phyloP scores from a whole-genome alignment of 208 protist genomes.

The Endotrypanum monterogeii region DNA sequence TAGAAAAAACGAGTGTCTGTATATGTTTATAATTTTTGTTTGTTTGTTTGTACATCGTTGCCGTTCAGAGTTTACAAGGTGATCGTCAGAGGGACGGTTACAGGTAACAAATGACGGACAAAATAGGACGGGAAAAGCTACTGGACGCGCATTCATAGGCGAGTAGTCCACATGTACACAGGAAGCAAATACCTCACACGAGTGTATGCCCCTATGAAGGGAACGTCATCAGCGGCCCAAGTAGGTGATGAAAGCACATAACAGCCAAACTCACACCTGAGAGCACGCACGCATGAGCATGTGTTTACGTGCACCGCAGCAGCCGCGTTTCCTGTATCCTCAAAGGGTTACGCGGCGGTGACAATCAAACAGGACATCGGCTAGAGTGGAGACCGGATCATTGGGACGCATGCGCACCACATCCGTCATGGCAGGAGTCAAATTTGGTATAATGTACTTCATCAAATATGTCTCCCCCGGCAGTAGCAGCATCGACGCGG shows the following conservation, averaged over 20 bases:
- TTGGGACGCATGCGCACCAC: constrained; percentile 88
- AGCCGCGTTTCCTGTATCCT: not conserved
- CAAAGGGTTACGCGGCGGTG: constrained; percentile 49
- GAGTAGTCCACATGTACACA: no score
- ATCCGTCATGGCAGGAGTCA: constrained; percentile 90
- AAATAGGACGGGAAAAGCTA: no score
- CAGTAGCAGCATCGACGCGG: constrained; percentile 28
- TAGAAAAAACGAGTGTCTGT: no score
- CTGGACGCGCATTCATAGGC: no score
- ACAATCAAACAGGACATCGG: constrained; percentile 88
- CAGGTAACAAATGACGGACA: no score
- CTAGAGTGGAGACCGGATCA: constrained; percentile 92
- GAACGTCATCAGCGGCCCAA: no score
- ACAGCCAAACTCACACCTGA: not conserved
- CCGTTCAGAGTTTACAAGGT: no score
- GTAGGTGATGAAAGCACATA: no score
- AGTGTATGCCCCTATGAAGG: no score
- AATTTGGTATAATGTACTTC: constrained; percentile 91
- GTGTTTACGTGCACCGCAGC: not conserved
- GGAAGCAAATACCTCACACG: no score
- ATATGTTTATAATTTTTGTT: not conserved
- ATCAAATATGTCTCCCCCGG: constrained; percentile 93
- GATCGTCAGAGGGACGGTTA: no score
- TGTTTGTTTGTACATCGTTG: no score
- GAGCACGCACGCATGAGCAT: not conserved